Evolutionary conservation across 1,139 yeast species (phyloP).

Genomic region (Spathaspora jeffriesii): DNA sequence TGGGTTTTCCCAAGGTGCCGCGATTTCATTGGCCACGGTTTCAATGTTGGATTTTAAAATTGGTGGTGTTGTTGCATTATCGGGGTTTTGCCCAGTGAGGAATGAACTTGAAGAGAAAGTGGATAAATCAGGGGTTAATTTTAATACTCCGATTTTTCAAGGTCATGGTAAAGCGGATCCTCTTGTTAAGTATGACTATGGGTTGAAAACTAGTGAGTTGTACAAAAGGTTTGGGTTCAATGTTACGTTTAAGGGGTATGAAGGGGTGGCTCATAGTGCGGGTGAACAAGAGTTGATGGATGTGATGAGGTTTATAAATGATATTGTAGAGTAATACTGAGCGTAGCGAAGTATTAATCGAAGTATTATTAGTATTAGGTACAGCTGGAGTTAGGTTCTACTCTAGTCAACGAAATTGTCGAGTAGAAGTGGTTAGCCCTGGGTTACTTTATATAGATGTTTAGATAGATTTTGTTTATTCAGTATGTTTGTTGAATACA

Average conservation of each 20-base stretch:
- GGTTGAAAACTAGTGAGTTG: slow-evolving; percentile 47
- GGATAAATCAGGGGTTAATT: slow-evolving; percentile 35
- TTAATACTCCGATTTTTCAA: slow-evolving; percentile 75
- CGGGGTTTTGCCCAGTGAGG: slow-evolving; percentile 73
- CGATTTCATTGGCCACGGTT: slow-evolving; percentile 63
- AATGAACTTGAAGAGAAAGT: slow-evolving; percentile 33
- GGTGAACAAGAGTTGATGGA: slow-evolving; percentile 67
- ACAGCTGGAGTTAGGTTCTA: too few species aligned
- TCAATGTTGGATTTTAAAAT: slow-evolving; percentile 53
- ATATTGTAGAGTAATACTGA: slow-evolving; percentile 10
- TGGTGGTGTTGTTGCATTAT: slow-evolving; percentile 77
- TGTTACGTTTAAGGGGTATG: slow-evolving; percentile 58
- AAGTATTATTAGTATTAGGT: too few species aligned
- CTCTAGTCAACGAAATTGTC: too few species aligned
- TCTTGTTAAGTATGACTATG: slow-evolving; percentile 53
- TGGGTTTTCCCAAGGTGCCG: slow-evolving; percentile 96
- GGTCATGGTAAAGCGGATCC: slow-evolving; percentile 88
- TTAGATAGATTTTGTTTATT: too few species aligned
- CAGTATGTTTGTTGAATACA: too few species aligned
- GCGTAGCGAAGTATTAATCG: background rate
- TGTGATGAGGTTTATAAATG: slow-evolving; percentile 50
- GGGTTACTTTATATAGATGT: too few species aligned
- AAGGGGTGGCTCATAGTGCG: slow-evolving; percentile 68
- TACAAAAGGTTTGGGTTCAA: slow-evolving; percentile 53
- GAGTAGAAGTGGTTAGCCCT: too few species aligned